A percentile compares a stretch with the other conserved stretches of the same genome.
phyloP scores from a whole-genome alignment of 1,139 yeast species.

The Protomyces arabidopsidicola region DNA sequence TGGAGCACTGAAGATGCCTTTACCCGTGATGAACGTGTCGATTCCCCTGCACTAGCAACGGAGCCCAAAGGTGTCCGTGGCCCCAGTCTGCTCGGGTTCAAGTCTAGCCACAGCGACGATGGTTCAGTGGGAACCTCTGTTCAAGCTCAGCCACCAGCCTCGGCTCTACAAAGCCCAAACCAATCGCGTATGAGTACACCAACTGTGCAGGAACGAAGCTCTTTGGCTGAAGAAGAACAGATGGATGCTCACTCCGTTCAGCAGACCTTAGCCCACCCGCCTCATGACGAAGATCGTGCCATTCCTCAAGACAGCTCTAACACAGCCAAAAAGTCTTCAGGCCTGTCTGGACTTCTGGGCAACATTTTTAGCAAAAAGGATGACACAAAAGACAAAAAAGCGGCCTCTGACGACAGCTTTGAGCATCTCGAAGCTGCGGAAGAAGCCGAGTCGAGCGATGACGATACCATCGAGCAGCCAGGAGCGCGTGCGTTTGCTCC shows the following conservation, averaged over 20 bases:
- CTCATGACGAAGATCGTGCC: constrained; percentile 8
- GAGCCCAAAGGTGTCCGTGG: not conserved
- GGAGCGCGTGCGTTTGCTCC: constrained; percentile 9
- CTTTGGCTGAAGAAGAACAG: not conserved
- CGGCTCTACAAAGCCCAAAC: not conserved
- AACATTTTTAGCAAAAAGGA: not conserved
- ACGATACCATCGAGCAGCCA: constrained; percentile 16
- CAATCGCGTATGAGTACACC: constrained; percentile 9
- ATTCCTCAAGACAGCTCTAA: not conserved
- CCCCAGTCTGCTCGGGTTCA: not conserved
- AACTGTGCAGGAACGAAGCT: not conserved
- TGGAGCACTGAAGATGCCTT: constrained; percentile 25
- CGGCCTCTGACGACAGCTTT: not conserved
- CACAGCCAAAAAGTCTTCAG: not conserved
- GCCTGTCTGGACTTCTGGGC: not conserved
- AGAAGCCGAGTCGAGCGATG: constrained; percentile 24
- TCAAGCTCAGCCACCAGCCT: constrained; percentile 19
- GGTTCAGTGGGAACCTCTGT: constrained; percentile 17
- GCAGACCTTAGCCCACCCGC: constrained; percentile 4
- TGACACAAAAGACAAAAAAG: not conserved
- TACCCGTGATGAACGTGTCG: constrained; percentile 12
- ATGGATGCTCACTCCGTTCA: constrained; percentile 4
- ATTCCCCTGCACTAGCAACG: not conserved
- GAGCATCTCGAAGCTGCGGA: constrained; percentile 3
- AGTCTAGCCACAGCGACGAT: constrained; percentile 11